Base-by-base conservation (phyloP, 345 rosid species). In the Iberis pinnata region DNA sequence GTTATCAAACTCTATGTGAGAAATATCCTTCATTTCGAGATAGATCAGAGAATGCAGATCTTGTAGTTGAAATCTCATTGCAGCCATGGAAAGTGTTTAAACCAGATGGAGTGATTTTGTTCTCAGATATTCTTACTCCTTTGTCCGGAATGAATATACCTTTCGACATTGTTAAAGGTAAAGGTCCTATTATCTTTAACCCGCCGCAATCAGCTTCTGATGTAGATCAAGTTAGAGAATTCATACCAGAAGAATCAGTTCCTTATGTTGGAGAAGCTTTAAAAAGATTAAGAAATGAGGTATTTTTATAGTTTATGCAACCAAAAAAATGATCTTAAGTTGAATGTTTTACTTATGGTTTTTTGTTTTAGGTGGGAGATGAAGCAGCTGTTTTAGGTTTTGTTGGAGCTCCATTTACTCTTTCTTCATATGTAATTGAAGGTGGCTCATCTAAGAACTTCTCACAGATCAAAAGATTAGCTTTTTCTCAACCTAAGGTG, bases 101-200 rank as follows among this genome's bases (percentile, higher is more conserved):
- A 71, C 98, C 97, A 1, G 98, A 88, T 43, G 98, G 98, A 70
- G 98, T 90, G 48, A 92, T 92, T 68, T 76, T 92, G 57, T 92
- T 92, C 79, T 88, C 98, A 0, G 98, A 88, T 75, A 92, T 92
- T 70, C 83, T 92, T 45, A 92, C 98, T 44, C 96, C 98, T 43
- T 89, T 92, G 65, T 73, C 98, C 38, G 97, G 98, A 69, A 92
- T 92, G 98, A 92, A 92, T 72, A 83, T 92, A 76, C 98, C 97
- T 49, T 92, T 92, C 41, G 97, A 92, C 69, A 88, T 92, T 72
- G 81, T 86, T 59, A 86, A 88, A 75, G 97, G 97, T 5, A 92
- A 85, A 73, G 97, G 99, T 70, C 99, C 94, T 19, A 70, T 88
- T 44, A 88, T 92, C 64, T 86, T 85, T 37, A 64, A 83, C 53